Evolutionary conservation across 768 basidiomycete species (phyloP), one percentile per base, ranked within the genome.

Genomic region (Termitomyces sp.): DNA sequence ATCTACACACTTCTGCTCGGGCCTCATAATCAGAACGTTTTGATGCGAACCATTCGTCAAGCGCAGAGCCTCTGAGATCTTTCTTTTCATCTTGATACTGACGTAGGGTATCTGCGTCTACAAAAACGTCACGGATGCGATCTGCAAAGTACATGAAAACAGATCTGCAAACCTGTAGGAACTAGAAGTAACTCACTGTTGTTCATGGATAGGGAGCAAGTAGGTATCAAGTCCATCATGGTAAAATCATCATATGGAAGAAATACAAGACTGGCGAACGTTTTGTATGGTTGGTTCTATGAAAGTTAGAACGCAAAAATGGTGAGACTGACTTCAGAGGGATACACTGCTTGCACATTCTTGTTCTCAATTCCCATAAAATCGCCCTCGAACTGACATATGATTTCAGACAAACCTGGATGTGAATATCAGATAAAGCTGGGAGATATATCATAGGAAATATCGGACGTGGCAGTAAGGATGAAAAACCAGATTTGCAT

Each of bases 401-500:
- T 1, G 57, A 30, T 44, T 60, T 61, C 33, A 49, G 30, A 35
- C 64, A 65, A 13, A 53, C 57, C 64, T 65, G 10, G 18, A 32
- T 32, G 20, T 8, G 40, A 8, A 46, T 46, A 35, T 55, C n/a
- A 55, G 41, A 12, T 20, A 6, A 33, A 44, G 35, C 18, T 4
- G 12, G 13, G 13, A 32, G n/a, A 48, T 14, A 41, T 14, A 23
- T 26, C 14, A n/a, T 30, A 28, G 47, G 6, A 48, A 30, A 35
- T 14, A 32, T 50, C 67, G 30, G 38, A 70, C 69, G n/a, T 65
- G 61, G 44, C 70, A 70, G 5, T 50, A 55, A 13, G 61, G 63
- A 13, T 48, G 62, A 41, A 68, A 70, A 6, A 58, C 49, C 13
- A 71, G 49, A 36, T 65, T 64, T 12, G 66, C 68, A 49, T 68